phyloP scores from a whole-genome alignment of 768 basidiomycete genomes.

The Lactarius sp. region DNA sequence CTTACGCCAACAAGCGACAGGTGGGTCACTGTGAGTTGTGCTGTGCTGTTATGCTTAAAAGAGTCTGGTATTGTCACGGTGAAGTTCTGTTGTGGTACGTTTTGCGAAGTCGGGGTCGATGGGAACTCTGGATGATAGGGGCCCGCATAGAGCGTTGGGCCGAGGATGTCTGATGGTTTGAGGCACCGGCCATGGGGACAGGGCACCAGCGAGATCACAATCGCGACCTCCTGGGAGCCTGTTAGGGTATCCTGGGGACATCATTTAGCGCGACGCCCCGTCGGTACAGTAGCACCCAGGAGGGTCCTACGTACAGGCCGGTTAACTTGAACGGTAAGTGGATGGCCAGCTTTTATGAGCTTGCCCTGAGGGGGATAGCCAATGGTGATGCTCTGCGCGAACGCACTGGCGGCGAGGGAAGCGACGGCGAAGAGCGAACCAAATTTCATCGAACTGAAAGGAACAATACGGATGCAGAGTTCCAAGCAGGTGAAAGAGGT shows the following conservation, averaged over 20 bases:
- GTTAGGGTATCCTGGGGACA: slow-evolving; percentile 30
- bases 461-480: not conserved
- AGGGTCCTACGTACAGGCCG: slow-evolving; percentile 31
- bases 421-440: slow-evolving; percentile 24
- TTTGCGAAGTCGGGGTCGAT: not conserved
- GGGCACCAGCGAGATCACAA: slow-evolving; percentile 32
- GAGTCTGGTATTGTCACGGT: slow-evolving; percentile 27
- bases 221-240: slow-evolving; percentile 33
- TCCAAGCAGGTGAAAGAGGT: not conserved
- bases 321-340: slow-evolving; percentile 35
- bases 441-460: slow-evolving; percentile 20
- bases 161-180: too few species aligned
- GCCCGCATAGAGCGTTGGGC: too few species aligned
- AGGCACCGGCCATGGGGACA: slow-evolving; percentile 24
- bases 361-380: slow-evolving; percentile 29
- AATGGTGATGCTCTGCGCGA: slow-evolving; percentile 34
- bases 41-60: not conserved
- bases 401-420: slow-evolving; percentile 24
- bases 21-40: slow-evolving; percentile 11
- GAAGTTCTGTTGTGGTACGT: slow-evolving; percentile 32
- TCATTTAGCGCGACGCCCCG: too few species aligned
- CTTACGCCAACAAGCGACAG: slow-evolving; percentile 20
- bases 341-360: slow-evolving; percentile 28
- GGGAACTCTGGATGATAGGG: too few species aligned
- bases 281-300: too few species aligned